Conservation (phyloP, 2,329 filamentous ascomycete genomes). For the Dothideomycetidae sp. region DNA sequence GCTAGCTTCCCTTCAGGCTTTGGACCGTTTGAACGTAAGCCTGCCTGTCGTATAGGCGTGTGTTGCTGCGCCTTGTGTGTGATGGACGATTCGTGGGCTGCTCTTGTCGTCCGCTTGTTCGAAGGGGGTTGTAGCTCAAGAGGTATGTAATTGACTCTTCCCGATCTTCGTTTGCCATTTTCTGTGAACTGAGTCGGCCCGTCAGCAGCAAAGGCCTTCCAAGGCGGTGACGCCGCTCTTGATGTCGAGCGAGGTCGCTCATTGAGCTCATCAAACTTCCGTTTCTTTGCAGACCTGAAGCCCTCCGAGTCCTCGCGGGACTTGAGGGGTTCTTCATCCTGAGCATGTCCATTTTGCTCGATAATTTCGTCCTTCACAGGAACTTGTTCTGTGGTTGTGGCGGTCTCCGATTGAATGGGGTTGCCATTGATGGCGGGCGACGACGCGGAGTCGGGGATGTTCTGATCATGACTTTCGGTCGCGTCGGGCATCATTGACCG, state of each 20-base stretch:
- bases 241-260: conserved; percentile 19
- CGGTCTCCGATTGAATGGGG: conserved; percentile 11
- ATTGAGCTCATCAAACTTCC: conserved; percentile 34
- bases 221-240: conserved; percentile 47
- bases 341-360: background rate
- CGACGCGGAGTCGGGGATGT: conserved; percentile 13
- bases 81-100: conserved; percentile 14
- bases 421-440: conserved; percentile 5
- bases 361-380: conserved; percentile 6
- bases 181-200: conserved; percentile 73
- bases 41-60: background rate
- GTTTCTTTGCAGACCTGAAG: conserved; percentile 42
- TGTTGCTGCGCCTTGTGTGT: background rate
- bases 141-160: conserved; percentile 40
- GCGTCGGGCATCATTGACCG: conserved; percentile 19
- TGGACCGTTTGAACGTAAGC: background rate
- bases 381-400: conserved; percentile 1
- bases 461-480: conserved; percentile 15
- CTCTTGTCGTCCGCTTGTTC: conserved; percentile 33
- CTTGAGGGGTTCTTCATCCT: conserved; percentile 10
- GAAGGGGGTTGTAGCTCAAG: conserved; percentile 33
- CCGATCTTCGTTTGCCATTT: conserved; percentile 47
- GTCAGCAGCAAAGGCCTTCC: conserved; percentile 74
- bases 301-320: background rate
- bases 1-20: conserved; percentile 1